phyloP scores from a whole-genome alignment of 169 alveolate genomes.

The Cryptosporidium sp. region DNA sequence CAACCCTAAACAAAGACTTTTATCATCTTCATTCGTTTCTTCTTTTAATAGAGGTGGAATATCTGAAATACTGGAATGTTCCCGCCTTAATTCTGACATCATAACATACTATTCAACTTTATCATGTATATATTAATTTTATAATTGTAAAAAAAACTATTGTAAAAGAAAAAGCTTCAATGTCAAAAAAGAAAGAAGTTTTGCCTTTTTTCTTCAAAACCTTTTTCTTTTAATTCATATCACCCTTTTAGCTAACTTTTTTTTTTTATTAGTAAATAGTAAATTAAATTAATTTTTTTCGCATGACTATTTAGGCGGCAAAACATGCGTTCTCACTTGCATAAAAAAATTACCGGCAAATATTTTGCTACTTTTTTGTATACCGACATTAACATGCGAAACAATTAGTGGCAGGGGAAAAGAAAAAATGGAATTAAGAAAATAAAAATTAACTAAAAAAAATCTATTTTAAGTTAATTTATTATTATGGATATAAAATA shows the following conservation, averaged over 20 bases:
- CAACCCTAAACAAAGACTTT: background rate
- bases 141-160: too few relatives aligned
- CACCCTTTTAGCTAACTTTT: background rate
- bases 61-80: background rate
- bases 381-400: slow-evolving; percentile 4
- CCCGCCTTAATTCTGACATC: background rate
- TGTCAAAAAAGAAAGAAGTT: too few relatives aligned
- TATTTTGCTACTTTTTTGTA: background rate
- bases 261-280: background rate
- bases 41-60: background rate
- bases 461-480: background rate
- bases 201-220: background rate
- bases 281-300: background rate
- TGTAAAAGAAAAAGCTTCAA: too few relatives aligned
- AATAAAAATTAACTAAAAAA: background rate
- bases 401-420: background rate
- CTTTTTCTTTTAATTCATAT: background rate
- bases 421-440: background rate
- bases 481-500: background rate
- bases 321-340: slow-evolving; percentile 16
- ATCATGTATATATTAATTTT: too few relatives aligned
- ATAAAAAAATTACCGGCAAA: slow-evolving; percentile 6
- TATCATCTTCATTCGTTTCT: background rate
- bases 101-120: background rate
- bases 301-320: slow-evolving; percentile 28